Evolutionary conservation across 1,139 yeast genomes (phyloP).

Genomic region (Sugiyamaella sp.): DNA sequence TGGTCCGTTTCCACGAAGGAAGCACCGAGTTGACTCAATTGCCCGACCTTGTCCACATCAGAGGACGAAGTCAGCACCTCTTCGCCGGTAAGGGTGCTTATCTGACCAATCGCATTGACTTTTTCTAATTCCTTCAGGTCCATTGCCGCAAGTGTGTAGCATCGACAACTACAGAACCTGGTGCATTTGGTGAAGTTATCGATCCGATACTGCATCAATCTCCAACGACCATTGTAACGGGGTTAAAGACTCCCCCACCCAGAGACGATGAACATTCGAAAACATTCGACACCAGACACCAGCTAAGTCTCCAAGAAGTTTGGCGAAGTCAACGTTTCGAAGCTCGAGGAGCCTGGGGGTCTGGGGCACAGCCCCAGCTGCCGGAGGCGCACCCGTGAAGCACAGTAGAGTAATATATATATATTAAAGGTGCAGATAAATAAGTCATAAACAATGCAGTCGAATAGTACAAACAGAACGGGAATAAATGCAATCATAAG

Average conservation of each 20-base stretch:
- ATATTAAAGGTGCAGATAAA: neutral
- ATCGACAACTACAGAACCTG: no score
- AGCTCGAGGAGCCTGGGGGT: neutral
- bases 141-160: no score
- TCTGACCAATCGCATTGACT: conserved; percentile 29
- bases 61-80: conserved; percentile 28
- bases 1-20: conserved; percentile 35
- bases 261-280: no score
- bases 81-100: conserved; percentile 32
- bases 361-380: neutral
- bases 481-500: conserved; percentile 3
- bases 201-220: no score
- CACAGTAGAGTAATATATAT: neutral
- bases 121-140: conserved; percentile 4
- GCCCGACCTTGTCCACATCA: conserved; percentile 14
- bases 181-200: no score
- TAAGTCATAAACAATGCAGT: conserved; percentile 14
- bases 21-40: conserved; percentile 23
- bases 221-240: no score
- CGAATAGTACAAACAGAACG: conserved; percentile 6
- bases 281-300: no score
- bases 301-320: no score
- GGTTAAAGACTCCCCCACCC: no score
- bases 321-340: no score
- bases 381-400: neutral